These are phyloP conservation scores for Mikania micrantha DNA, from an alignment of 129 eudicot genomes.

Conservation along the genomic window DNA sequence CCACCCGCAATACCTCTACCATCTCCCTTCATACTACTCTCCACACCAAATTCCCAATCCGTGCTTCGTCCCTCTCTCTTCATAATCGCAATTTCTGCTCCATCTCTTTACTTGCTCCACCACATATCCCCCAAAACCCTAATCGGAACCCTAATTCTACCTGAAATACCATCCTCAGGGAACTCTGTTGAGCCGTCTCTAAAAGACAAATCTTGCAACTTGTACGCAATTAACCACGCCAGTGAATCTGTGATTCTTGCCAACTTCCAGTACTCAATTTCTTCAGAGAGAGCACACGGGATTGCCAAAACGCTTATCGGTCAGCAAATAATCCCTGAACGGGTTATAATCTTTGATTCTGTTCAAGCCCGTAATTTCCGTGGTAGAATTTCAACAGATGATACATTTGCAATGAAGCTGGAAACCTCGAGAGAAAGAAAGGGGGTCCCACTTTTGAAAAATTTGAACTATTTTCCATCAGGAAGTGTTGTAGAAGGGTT, in stretches of 20 bases:
- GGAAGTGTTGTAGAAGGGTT: too few relatives aligned
- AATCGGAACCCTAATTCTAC: slow-evolving; percentile 67
- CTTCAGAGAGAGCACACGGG: slow-evolving; percentile 65
- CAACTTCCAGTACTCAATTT: slow-evolving; percentile 58
- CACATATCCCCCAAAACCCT: slow-evolving; percentile 60
- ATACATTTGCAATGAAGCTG: slow-evolving; percentile 71
- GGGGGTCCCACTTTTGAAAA: slow-evolving; percentile 38
- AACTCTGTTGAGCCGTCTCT: slow-evolving; percentile 58
- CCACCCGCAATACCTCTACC: slow-evolving; percentile 80
- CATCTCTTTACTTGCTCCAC: slow-evolving; percentile 67
- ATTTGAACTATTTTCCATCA: slow-evolving; percentile 56
- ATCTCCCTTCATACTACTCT: slow-evolving; percentile 55
- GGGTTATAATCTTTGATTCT: too few relatives aligned
- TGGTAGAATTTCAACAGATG: slow-evolving; percentile 78
- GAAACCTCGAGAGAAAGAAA: slow-evolving; percentile 57
- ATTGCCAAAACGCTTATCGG: slow-evolving; percentile 62
- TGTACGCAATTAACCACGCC: slow-evolving; percentile 54
- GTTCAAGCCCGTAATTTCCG: too few relatives aligned
- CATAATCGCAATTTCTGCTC: slow-evolving; percentile 68
- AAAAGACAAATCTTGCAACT: slow-evolving; percentile 74
- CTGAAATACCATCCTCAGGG: slow-evolving; percentile 73
- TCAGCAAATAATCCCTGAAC: slow-evolving; percentile 48
- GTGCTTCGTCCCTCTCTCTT: slow-evolving; percentile 64
- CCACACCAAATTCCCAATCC: slow-evolving; percentile 36
- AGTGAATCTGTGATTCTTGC: slow-evolving; percentile 37